These are phyloP conservation scores for Kwoniella dejecticola DNA, from an alignment of 768 basidiomycete species.

Conservation along the genomic window DNA sequence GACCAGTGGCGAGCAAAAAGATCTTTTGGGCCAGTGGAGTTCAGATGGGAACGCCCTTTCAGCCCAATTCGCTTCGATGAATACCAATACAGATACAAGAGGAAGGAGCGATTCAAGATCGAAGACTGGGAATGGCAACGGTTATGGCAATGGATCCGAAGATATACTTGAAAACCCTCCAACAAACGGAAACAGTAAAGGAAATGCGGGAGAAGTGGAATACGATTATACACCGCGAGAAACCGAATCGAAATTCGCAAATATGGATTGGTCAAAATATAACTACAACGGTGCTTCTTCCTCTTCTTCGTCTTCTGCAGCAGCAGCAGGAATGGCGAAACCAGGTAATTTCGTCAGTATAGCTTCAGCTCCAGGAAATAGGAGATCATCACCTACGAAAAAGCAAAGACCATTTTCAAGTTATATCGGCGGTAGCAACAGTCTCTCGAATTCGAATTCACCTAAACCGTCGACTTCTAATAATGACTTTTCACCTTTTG, in stretches of 20 bases:
- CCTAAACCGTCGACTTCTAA: background rate
- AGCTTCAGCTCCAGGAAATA: background rate
- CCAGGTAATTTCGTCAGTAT: conserved; percentile 1
- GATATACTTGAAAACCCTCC: conserved; percentile 29
- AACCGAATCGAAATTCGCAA: conserved; percentile 32
- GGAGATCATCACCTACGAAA: conserved; percentile 3
- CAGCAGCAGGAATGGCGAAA: background rate
- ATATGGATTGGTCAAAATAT: conserved; percentile 16
- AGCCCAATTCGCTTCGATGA: conserved; percentile 25
- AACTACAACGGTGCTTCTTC: too few relatives aligned
- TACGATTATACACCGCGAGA: conserved; percentile 37
- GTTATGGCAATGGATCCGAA: conserved; percentile 28
- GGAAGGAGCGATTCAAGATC: conserved; percentile 31
- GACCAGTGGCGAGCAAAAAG: conserved; percentile 14
- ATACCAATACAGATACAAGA: conserved; percentile 9
- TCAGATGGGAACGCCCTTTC: conserved; percentile 32
- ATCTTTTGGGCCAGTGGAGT: conserved; percentile 37
- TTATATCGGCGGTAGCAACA: background rate
- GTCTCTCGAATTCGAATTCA: background rate
- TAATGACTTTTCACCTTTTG: conserved; percentile 31
- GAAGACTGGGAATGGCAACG: background rate
- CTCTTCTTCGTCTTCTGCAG: background rate
- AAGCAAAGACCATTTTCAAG: conserved; percentile 6
- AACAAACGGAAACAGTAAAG: too few relatives aligned
- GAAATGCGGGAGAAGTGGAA: background rate